A percentile compares a stretch with the other conserved stretches of the same genome.
phyloP scores from a whole-genome alignment of 495 filamentous ascomycete species.

The Lindgomyces ingoldianus region DNA sequence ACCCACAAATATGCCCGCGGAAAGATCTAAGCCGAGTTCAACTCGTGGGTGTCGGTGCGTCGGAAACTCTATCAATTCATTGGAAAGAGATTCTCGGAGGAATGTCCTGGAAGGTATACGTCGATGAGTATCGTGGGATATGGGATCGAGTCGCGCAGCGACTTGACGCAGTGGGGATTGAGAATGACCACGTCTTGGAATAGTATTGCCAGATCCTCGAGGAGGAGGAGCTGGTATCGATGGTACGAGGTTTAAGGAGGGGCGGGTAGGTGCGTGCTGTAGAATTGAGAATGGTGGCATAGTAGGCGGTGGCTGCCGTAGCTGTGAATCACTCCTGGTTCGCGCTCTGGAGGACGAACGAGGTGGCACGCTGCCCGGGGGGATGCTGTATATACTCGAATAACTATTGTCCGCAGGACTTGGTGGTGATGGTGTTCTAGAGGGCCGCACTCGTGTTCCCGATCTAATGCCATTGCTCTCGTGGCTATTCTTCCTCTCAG shows the following conservation, averaged over 20 bases:
- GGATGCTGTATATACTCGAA: constrained; percentile 44
- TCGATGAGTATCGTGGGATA: constrained; percentile 37
- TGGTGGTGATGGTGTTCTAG: constrained; percentile 38
- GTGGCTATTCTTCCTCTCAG: constrained; percentile 18
- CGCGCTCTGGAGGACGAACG: constrained; percentile 43
- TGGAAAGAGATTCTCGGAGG: constrained; percentile 35
- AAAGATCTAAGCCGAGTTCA: constrained; percentile 42
- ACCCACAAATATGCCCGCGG: constrained; percentile 47
- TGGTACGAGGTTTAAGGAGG: constrained; percentile 19
- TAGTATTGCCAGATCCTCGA: constrained; percentile 32
- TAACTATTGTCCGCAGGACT: constrained; percentile 38
- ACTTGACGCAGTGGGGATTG: constrained; percentile 43
- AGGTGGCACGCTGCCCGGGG: constrained; percentile 42
- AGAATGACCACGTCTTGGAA: constrained; percentile 39
- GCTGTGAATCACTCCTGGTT: constrained; percentile 16
- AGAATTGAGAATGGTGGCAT: constrained; percentile 12
- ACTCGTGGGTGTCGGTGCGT: constrained; percentile 45
- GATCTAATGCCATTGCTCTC: constrained; percentile 31
- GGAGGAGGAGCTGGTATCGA: constrained; percentile 26
- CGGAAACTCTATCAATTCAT: constrained; percentile 44
- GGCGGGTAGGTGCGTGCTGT: constrained; percentile 9
- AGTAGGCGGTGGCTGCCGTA: constrained; percentile 13
- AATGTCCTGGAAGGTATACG: constrained; percentile 43
- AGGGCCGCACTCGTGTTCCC: constrained; percentile 11
- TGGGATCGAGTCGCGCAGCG: constrained; percentile 36